A percentile compares a stretch with the other conserved stretches of the same genome.
phyloP scores from a whole-genome alignment of 495 filamentous ascomycete genomes.

The Lasiosphaeriaceae sp. region DNA sequence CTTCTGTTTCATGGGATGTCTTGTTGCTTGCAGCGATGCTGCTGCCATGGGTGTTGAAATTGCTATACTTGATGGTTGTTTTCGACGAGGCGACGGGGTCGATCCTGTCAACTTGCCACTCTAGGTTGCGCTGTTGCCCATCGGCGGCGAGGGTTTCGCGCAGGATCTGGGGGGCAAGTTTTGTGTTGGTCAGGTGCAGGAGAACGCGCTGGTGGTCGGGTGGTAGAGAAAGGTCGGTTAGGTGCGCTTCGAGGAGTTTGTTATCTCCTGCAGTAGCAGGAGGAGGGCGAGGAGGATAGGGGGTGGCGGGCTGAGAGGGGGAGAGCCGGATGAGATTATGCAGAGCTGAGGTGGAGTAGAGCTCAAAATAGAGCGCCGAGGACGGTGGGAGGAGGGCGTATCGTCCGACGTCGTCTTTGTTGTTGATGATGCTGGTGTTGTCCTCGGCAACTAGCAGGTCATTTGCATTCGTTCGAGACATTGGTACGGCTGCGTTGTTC shows the following conservation, averaged over 20 bases:
- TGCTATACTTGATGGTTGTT: not conserved
- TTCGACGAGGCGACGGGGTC: not conserved
- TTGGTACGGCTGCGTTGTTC: too few relatives aligned
- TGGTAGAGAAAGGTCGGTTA: too few relatives aligned
- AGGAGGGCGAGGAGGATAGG: not conserved
- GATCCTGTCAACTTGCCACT: conserved; percentile 33
- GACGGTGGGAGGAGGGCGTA: not conserved
- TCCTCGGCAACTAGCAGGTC: not conserved
- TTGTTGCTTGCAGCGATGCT: not conserved
- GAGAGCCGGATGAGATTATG: not conserved
- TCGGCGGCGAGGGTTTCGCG: conserved; percentile 39
- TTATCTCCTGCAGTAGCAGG: not conserved
- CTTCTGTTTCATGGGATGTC: not conserved
- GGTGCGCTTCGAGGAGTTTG: not conserved
- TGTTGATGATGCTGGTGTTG: not conserved
- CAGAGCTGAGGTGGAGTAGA: not conserved
- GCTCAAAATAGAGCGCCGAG: not conserved
- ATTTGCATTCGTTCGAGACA: too few relatives aligned
- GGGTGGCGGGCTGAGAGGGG: not conserved
- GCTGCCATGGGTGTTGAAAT: not conserved
- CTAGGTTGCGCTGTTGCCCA: conserved; percentile 34
- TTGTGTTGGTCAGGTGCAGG: conserved; percentile 36
- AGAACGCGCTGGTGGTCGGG: conserved; percentile 30
- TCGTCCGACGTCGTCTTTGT: not conserved
- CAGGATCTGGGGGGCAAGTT: conserved; percentile 20